Percentiles rank a stretch among this genome's conserved stretches.
phyloP scores from a whole-genome alignment of 257 asterid genomes.

The Solanum peruvianum region DNA sequence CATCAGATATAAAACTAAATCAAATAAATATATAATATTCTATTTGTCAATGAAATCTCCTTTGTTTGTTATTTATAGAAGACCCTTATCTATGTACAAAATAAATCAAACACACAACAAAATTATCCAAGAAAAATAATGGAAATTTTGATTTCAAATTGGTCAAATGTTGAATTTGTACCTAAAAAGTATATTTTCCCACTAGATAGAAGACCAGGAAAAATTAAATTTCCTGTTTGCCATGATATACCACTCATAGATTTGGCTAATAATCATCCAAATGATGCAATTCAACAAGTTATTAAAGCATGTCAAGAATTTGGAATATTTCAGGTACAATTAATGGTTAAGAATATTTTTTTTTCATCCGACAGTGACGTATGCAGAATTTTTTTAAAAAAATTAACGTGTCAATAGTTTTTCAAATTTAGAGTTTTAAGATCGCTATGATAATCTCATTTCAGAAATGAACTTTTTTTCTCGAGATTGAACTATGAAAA shows the following conservation, averaged over 20 bases:
- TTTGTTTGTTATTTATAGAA: neutral
- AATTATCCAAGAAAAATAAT: neutral
- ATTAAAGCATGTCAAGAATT: slow-evolving; percentile 35
- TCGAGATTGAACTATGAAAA: too few species aligned
- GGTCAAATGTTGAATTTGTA: neutral
- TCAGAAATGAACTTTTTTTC: too few species aligned
- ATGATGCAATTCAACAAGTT: slow-evolving; percentile 8
- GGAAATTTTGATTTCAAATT: neutral
- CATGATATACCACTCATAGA: slow-evolving; percentile 9
- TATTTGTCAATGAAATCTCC: neutral
- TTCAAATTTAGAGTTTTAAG: too few species aligned
- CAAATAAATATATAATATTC: neutral
- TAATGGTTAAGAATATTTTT: neutral
- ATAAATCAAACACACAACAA: neutral
- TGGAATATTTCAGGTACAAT: slow-evolving; percentile 41
- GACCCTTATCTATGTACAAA: neutral
- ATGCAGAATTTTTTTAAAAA: too few species aligned
- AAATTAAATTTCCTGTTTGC: neutral
- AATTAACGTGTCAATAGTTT: neutral
- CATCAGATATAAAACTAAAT: fast-evolving
- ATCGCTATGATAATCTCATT: too few species aligned
- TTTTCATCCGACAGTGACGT: neutral
- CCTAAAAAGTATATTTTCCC: slow-evolving; percentile 12
- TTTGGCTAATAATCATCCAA: neutral
- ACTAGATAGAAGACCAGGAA: slow-evolving; percentile 9